Evolutionary conservation across 108 stramenopile species (phyloP), one percentile per base, ranked within the genome.

Genomic region (Craspedostauros australis): DNA sequence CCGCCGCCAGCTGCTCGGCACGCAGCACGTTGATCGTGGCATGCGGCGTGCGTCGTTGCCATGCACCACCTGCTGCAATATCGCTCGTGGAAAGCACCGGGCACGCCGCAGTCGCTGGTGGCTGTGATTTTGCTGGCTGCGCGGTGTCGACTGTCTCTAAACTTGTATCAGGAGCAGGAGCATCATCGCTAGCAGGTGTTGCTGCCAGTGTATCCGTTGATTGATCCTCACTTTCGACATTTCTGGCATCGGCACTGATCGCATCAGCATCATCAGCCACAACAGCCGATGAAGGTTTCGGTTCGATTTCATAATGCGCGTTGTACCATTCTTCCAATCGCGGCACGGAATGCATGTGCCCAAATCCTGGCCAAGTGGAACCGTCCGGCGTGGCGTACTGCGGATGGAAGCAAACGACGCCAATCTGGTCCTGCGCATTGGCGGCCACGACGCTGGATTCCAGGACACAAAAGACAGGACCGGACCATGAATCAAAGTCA

Each of bases 371-470:
- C 64, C 73, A 89, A 8, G 79, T 73, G 29, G 29, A 54, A 18
- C 87, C 87, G 45, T 89, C 83, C 0, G 83, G 80, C 32, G 70
- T 77, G 12, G 66, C 76, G 57, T 86, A 89, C 12, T 72, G 26
- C 11, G 87, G 87, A 70, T 89, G 87, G 40, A 89, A 89, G 36
- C 87, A 89, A 30, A 89, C 87, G 19, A 89, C 75, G 22, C 87
- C 87, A 54, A 89, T 58, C 15, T 71, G 40, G 36, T 54, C 52
- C 51, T 85, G 76, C 8, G 79, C 80, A 34, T 56, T 52, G 21
- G 79, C 81, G 4, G 83, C 87, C 7, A 79, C 59, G 2, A 89
- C 83, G 32, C 80, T 56, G 15, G 78, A 67, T 63, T 89, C 83
- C 18, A 89, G 34, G 79, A 89, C 81, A 5, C 83, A 69, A 70